Percentiles rank a stretch among this genome's conserved stretches.
Evolutionary conservation across 495 filamentous ascomycete species (phyloP).

Genomic region (Penicillium mononematosum): DNA sequence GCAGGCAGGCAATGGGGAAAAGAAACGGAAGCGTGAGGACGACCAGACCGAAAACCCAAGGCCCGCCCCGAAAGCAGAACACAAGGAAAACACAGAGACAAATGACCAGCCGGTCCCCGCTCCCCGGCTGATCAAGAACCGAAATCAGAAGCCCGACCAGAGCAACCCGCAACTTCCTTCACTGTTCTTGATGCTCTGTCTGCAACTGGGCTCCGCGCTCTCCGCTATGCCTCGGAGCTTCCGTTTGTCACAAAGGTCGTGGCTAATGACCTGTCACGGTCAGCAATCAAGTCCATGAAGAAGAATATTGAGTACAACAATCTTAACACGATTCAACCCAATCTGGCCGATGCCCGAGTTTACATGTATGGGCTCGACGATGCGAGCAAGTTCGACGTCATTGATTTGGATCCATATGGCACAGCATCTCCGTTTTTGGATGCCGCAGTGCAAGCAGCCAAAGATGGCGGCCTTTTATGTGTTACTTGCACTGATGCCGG

Average conservation of each 20-base stretch:
- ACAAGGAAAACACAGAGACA: constrained; percentile 18
- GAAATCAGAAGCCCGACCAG: background rate
- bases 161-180: constrained; percentile 43
- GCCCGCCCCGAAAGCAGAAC: constrained; percentile 11
- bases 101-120: constrained; percentile 7
- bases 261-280: constrained; percentile 80
- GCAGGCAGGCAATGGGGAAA: constrained; percentile 40
- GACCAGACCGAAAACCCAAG: constrained; percentile 20
- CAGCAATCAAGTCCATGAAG: constrained; percentile 77
- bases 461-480: constrained; percentile 85
- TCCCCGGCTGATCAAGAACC: constrained; percentile 9
- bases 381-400: constrained; percentile 70
- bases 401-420: constrained; percentile 96
- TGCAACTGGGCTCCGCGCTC: constrained; percentile 85
- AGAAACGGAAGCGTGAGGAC: constrained; percentile 49
- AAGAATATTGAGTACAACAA: constrained; percentile 81
- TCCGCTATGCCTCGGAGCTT: constrained; percentile 90
- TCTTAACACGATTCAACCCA: constrained; percentile 63
- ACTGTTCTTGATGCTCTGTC: constrained; percentile 92
- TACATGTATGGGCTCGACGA: constrained; percentile 76
- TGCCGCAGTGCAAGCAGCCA: constrained; percentile 77
- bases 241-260: constrained; percentile 77
- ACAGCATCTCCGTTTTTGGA: constrained; percentile 90
- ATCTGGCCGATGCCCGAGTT: constrained; percentile 76
- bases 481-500: constrained; percentile 95